Percentiles rank a stretch among this genome's conserved stretches.
These are phyloP conservation scores for Dendrobium officinale DNA, from an alignment of 106 monocot genomes.

Conservation along the genomic window DNA sequence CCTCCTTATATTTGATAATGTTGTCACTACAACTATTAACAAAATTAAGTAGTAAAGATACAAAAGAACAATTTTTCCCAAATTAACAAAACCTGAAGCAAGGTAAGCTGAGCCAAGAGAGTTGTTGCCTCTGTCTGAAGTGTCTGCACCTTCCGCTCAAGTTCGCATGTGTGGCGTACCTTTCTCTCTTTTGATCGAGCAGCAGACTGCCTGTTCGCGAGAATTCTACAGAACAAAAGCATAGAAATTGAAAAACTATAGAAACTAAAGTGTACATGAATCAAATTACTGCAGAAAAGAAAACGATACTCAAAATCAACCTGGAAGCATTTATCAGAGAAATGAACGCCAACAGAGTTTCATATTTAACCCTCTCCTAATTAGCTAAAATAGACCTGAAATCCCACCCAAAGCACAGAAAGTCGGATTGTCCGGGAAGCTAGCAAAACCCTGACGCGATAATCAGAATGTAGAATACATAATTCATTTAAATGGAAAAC, in stretches of 20 bases:
- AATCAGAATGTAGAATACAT: neutral
- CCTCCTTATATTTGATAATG: neutral
- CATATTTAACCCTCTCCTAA: too few relatives aligned
- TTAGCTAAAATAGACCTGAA: too few relatives aligned
- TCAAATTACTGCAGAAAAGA: neutral
- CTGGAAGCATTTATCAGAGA: too few relatives aligned
- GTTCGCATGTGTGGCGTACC: constrained; percentile 48
- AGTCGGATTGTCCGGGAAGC: too few relatives aligned
- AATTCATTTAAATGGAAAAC: neutral
- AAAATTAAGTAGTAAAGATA: neutral
- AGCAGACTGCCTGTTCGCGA: constrained; percentile 72
- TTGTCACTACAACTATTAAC: neutral
- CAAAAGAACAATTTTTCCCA: neutral
- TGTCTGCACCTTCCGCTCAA: constrained; percentile 64
- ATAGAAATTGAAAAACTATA: neutral
- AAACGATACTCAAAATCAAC: too few relatives aligned
- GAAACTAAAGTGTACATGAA: neutral
- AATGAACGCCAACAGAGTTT: too few relatives aligned
- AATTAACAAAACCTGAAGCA: constrained; percentile 39
- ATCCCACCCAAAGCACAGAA: too few relatives aligned
- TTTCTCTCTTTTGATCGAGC: constrained; percentile 72
- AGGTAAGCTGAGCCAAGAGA: constrained; percentile 59
- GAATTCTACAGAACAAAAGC: constrained; percentile 29
- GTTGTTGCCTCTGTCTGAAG: constrained; percentile 69
- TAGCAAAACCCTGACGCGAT: neutral